Evolutionary conservation across 306 rosid species (phyloP), one percentile per base, ranked within the genome.

Genomic region (Pyrus pyrifolia): DNA sequence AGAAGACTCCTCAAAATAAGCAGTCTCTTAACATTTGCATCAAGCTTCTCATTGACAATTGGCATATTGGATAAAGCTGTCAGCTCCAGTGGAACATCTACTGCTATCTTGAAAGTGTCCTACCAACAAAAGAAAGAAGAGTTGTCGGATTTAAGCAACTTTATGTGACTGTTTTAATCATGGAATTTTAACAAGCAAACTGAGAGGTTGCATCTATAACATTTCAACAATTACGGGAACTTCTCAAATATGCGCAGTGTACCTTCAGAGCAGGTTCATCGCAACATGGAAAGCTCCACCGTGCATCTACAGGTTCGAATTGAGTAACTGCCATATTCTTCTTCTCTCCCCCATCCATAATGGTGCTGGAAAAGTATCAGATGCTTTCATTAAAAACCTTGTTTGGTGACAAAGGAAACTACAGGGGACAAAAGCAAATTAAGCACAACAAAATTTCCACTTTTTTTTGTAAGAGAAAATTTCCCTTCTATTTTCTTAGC

Each of bases 231-330:
- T 38, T 57, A 22, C 10, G 2, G 11, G 11, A 25, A 22, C 3
- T 40, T 57, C 5, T 58, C 55, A 10, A 59, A 25, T 5, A 22
- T 0, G 17, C 5, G 14, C 23, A 86, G 17, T 5, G 14, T 29
- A 86, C 93, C 92, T 91, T 91, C 65, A 83, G 72, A 58, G 87
- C 87, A 72, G 89, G 93, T 82, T 91, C 96, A 80, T 89, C 93
- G 89, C 91, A 91, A 70, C 92, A 89, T 23, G 93, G 97, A 76
- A 91, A 89, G 74, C 93, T 83, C 63, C 83, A 33, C 81, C 97
- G 79, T 52, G 94, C 97, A 31, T 89, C 91, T 18, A 85, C 22
- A 42, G 13, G 11, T 80, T 87, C 89, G 75, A 91, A 91, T 74
- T 86, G 93, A 81, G 97, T 87, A 67, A 68, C 82, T 19, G 87